Evolutionary conservation across 345 rosid species (phyloP), one percentile per base, ranked within the genome.

Genomic region (Murraya paniculata): DNA sequence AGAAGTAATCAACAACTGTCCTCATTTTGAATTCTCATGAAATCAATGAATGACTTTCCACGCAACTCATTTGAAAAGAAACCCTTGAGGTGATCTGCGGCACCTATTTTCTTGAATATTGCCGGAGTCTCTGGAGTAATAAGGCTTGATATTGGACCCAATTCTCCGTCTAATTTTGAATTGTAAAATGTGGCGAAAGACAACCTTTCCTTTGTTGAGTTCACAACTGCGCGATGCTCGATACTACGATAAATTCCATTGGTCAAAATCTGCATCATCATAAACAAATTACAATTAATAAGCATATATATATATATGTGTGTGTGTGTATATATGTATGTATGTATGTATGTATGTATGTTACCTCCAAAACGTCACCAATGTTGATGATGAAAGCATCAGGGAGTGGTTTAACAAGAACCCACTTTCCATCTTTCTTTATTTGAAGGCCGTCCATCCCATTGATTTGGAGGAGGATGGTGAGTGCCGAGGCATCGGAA

Each of bases 381-480:
- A 90, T 50, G 61, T 91, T 90, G 79, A 91, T 78, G 24, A 88
- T 64, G 50, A 91, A 87, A 57, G 92, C 89, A 81, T 86, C 66
- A 1, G 86, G 82, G 28, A 84, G 86, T 11, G 93, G 92, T 58
- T 87, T 85, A 0, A 91, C 83, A 5, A 79, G 83, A 66, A 85
- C 65, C 91, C 92, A 91, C 0, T 62, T 64, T 1, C 82, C 88
- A 50, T 86, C 87, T 74, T 80, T 87, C 64, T 82, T 88, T 36
- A 91, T 88, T 68, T 91, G 92, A 35, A 91, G 93, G 9, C 93
- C 92, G 5, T 85, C 75, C 24, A 87, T 84, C 2, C 85, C 84
- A 59, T 78, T 75, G 27, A 90, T 77, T 56, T 89, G 90, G 69
- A 87, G 72, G 28, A 91, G 86, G 64, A 91, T 53, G 66, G 93